phyloP scores from a whole-genome alignment of 2,329 filamentous ascomycete species.

The Epichloe scottii region DNA sequence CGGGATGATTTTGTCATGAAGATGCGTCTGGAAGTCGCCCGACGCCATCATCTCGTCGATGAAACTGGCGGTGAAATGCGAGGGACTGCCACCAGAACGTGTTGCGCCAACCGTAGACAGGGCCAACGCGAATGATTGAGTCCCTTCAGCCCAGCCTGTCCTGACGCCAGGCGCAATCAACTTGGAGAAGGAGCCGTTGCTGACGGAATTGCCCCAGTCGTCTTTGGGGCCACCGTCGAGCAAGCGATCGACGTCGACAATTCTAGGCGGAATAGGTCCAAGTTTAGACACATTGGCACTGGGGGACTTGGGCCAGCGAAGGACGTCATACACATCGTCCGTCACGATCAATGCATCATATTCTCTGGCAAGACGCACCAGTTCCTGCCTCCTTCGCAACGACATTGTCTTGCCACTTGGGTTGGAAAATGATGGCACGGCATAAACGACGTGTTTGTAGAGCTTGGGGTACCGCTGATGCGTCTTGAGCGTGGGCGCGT shows the following conservation, averaged over 20 bases:
- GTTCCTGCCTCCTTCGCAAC: conserved; percentile 46
- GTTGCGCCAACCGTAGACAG: conserved; percentile 41
- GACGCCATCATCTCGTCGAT: conserved; percentile 11
- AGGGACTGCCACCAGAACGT: conserved; percentile 44
- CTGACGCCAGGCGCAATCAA: conserved; percentile 68
- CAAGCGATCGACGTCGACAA: conserved; percentile 2
- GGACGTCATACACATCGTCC: conserved; percentile 90
- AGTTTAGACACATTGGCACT: conserved; percentile 57
- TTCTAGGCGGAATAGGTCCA: conserved; percentile 45
- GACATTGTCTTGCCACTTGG: conserved; percentile 78
- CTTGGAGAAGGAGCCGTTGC: conserved; percentile 87
- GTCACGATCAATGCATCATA: conserved; percentile 72
- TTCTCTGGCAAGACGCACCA: conserved; percentile 66
- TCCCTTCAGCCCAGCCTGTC: conserved; percentile 80
- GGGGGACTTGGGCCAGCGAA: conserved; percentile 54
- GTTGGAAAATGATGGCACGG: conserved; percentile 80
- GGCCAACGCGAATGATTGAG: conserved; percentile 38
- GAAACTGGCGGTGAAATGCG: not conserved
- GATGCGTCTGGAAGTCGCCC: conserved; percentile 10
- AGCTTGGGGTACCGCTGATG: conserved; percentile 39
- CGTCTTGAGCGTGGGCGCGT: conserved; percentile 7
- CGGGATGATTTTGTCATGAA: conserved; percentile 10
- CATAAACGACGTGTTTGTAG: conserved; percentile 81
- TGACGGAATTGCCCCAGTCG: conserved; percentile 70
- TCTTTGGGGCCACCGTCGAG: conserved; percentile 1